Evolutionary conservation across 2,329 filamentous ascomycete species (phyloP).

Genomic region (Ophiostoma pallidulum): DNA sequence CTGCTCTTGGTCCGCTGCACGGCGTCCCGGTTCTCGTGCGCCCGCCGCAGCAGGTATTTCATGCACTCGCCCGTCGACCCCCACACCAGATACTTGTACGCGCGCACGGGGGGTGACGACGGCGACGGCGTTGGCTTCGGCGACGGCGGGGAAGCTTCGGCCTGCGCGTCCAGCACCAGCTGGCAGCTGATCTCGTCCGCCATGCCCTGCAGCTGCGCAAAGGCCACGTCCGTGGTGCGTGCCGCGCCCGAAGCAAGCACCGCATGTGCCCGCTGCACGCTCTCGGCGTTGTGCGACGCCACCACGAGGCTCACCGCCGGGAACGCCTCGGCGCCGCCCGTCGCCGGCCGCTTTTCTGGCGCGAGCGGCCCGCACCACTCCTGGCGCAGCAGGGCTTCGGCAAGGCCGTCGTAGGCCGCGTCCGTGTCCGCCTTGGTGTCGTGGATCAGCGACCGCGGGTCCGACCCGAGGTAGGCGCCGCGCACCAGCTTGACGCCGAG

Average conservation of each 20-base stretch:
- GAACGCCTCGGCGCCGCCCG: conserved; percentile 31
- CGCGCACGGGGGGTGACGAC: conserved; percentile 23
- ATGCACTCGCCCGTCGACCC: conserved; percentile 70
- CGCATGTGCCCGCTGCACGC: conserved; percentile 49
- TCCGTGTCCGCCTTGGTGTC: conserved; percentile 65
- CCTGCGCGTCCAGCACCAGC: conserved; percentile 28
- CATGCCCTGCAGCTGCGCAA: conserved; percentile 89
- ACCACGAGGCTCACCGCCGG: conserved; percentile 58
- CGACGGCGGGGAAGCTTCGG: too few species aligned
- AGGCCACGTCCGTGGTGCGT: conserved; percentile 38
- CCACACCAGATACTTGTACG: conserved; percentile 62
- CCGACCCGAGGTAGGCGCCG: conserved; percentile 62
- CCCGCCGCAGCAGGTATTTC: conserved; percentile 66
- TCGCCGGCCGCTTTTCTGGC: conserved; percentile 22
- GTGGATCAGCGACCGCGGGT: conserved; percentile 61
- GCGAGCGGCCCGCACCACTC: conserved; percentile 48
- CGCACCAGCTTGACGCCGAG: conserved; percentile 68
- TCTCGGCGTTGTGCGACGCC: conserved; percentile 73
- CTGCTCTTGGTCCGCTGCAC: conserved; percentile 53
- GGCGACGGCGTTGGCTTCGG: conserved; percentile 8
- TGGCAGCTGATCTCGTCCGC: conserved; percentile 80
- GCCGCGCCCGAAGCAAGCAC: conserved; percentile 38
- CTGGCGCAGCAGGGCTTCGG: conserved; percentile 55
- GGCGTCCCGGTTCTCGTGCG: conserved; percentile 66
- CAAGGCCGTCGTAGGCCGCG: conserved; percentile 60